phyloP scores from a whole-genome alignment of 148 eudicot genomes.

The Tetragonia tetragonoides region DNA sequence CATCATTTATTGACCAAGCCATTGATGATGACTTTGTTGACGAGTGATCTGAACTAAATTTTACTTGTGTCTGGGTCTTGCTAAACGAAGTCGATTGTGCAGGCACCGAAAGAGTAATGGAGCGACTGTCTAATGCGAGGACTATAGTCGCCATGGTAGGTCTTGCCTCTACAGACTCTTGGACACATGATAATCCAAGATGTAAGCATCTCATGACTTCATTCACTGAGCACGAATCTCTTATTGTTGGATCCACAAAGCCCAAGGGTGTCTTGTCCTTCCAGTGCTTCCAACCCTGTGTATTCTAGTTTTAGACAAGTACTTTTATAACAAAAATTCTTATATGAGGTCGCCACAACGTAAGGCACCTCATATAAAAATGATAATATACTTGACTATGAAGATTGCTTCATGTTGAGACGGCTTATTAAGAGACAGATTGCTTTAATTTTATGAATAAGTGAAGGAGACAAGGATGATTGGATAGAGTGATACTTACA shows the following conservation, averaged over 20 bases:
- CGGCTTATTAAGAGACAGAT: too few relatives aligned
- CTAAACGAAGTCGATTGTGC: conserved; percentile 24
- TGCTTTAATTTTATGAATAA: too few relatives aligned
- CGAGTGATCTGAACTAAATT: too few relatives aligned
- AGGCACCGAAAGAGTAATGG: conserved; percentile 29
- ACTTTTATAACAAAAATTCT: too few relatives aligned
- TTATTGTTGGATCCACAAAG: conserved; percentile 27
- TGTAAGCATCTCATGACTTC: conserved; percentile 42
- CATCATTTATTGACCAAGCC: too few relatives aligned
- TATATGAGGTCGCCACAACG: too few relatives aligned
- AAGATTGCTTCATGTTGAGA: too few relatives aligned
- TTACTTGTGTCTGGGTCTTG: neutral
- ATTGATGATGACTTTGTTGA: too few relatives aligned
- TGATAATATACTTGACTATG: too few relatives aligned
- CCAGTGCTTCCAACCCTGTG: conserved; percentile 43
- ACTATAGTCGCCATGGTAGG: conserved; percentile 39
- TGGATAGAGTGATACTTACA: conserved; percentile 24
- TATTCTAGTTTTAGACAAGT: neutral
- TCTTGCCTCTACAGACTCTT: conserved; percentile 27
- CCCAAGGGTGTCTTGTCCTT: conserved; percentile 26
- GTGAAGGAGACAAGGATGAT: neutral
- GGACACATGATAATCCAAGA: conserved; percentile 47
- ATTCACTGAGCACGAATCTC: conserved; percentile 7
- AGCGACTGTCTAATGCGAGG: conserved; percentile 26
- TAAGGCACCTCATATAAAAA: too few relatives aligned